Conservation (phyloP, 345 rosid genomes). For the Bruguiera parviflora region DNA sequence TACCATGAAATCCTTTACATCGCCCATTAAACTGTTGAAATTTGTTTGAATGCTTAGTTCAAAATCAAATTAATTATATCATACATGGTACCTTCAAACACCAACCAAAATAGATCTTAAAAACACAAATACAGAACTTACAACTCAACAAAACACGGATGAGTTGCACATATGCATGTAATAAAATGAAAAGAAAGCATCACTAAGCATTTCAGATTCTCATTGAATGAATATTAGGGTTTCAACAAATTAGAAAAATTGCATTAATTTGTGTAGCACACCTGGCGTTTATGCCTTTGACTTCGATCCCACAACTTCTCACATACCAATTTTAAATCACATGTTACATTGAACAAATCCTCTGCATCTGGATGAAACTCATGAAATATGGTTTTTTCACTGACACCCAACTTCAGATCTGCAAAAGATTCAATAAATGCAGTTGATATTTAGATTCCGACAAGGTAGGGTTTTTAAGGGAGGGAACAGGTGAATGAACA, state of each 20-base stretch:
- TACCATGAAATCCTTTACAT: not conserved
- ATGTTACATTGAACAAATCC: conserved; percentile 92
- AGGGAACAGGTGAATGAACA: not conserved
- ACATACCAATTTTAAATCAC: conserved; percentile 92
- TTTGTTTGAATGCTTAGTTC: not conserved
- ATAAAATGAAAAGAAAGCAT: not conserved
- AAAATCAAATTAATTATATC: not conserved
- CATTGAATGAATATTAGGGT: too few relatives aligned
- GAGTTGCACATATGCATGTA: too few relatives aligned
- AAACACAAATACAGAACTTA: too few relatives aligned
- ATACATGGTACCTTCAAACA: too few relatives aligned
- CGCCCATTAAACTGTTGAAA: not conserved
- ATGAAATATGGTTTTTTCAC: conserved; percentile 88
- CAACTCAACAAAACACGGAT: too few relatives aligned
- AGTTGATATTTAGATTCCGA: not conserved
- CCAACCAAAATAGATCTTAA: too few relatives aligned
- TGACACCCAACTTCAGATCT: conserved; percentile 92
- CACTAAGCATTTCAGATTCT: not conserved
- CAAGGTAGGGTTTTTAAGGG: too few relatives aligned
- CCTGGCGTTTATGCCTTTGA: conserved; percentile 96
- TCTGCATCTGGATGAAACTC: conserved; percentile 98
- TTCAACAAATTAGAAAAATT: not conserved
- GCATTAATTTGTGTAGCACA: conserved; percentile 15
- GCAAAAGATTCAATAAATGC: conserved; percentile 23
- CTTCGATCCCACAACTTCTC: conserved; percentile 71